Base-by-base conservation (phyloP, 2,329 filamentous ascomycete species). In the Blastomyces gilchristii region DNA sequence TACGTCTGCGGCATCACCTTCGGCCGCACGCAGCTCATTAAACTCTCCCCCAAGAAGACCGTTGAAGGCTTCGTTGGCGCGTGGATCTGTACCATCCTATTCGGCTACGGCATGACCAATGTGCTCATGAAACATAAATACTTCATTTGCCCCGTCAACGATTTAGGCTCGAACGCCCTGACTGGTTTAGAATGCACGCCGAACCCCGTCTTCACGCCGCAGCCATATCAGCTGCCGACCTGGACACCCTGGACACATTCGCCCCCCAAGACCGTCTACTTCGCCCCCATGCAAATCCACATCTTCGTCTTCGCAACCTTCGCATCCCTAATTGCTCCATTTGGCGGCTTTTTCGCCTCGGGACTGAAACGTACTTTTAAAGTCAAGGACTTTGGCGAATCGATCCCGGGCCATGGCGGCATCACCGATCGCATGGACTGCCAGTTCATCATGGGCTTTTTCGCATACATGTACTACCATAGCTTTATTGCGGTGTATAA, bases 341-440 rank as follows among this genome's bases (percentile, higher is more conserved):
- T 99, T 71, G 94, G 94, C 63, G 94, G 94, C 39, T 99, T 99
- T 83, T 99, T 99, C 74, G 94, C 94, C 4, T 97, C 92, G 2
- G 94, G 94, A 0, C 83, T 99, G 63, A 99, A 99, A 84, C 90
- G 94, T 39, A 97, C 93, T 3, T 99, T 99, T 81, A 97, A 99
- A 80, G 95, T 99, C 82, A 99, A 99, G 82, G 94, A 99, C 79
- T 99, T 99, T 78, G 94, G 94, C 69, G 90, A 99, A 77, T 96
- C 91, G 1, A 99, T 99, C 69, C 94, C 94, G 1, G 94, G 94
- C 28, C 94, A 99, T 71, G 94, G 94, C 65, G 94, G 94, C 69
- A 97, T 99, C 79, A 99, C 94, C 18, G 94, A 99, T 74, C 89
- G 94, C 66, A 97, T 99, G 93, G 94, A 99, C 74, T 99, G 94